A percentile compares a stretch with the other conserved stretches of the same genome.
Evolutionary conservation across 2,329 filamentous ascomycete species (phyloP).

Genomic region (Fusarium pseudograminearum): DNA sequence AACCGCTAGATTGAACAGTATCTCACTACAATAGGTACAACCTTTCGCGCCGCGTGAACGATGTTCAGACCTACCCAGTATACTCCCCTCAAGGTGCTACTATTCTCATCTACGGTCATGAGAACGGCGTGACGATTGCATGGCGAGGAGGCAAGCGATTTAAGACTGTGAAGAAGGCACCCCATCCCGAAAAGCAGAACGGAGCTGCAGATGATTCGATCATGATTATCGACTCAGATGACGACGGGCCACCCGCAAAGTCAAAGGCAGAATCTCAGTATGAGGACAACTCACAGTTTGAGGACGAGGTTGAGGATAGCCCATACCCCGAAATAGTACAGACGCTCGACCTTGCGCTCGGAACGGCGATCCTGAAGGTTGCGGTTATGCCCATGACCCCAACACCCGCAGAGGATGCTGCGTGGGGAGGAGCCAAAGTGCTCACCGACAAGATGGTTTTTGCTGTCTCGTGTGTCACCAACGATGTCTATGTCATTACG

Average conservation of each 20-base stretch:
- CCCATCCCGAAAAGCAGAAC: slow-evolving; percentile 62
- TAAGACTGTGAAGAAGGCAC: slow-evolving; percentile 58
- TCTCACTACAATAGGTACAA: slow-evolving; percentile 64
- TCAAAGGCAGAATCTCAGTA: slow-evolving; percentile 50
- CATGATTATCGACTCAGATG: slow-evolving; percentile 74
- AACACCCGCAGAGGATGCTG: slow-evolving; percentile 61
- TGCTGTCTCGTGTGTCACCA: slow-evolving; percentile 68
- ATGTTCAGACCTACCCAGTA: slow-evolving; percentile 71
- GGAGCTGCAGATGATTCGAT: slow-evolving; percentile 65
- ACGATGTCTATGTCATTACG: slow-evolving; percentile 68
- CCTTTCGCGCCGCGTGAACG: slow-evolving; percentile 67
- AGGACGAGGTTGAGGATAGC: slow-evolving; percentile 62
- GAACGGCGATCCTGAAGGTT: slow-evolving; percentile 66
- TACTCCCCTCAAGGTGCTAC: slow-evolving; percentile 72
- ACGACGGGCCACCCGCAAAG: slow-evolving; percentile 61
- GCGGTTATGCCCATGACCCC: slow-evolving; percentile 67
- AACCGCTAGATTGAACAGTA: background rate
- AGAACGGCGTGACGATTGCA: slow-evolving; percentile 70
- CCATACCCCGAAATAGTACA: slow-evolving; percentile 69
- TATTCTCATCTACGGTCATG: slow-evolving; percentile 72
- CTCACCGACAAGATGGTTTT: slow-evolving; percentile 71
- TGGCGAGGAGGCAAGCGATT: slow-evolving; percentile 74
- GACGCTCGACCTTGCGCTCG: slow-evolving; percentile 70
- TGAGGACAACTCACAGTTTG: slow-evolving; percentile 69
- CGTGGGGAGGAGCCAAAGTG: slow-evolving; percentile 60